These are phyloP conservation scores for Thielaviopsis populi DNA, from an alignment of 2,329 filamentous ascomycete genomes.

Conservation along the genomic window DNA sequence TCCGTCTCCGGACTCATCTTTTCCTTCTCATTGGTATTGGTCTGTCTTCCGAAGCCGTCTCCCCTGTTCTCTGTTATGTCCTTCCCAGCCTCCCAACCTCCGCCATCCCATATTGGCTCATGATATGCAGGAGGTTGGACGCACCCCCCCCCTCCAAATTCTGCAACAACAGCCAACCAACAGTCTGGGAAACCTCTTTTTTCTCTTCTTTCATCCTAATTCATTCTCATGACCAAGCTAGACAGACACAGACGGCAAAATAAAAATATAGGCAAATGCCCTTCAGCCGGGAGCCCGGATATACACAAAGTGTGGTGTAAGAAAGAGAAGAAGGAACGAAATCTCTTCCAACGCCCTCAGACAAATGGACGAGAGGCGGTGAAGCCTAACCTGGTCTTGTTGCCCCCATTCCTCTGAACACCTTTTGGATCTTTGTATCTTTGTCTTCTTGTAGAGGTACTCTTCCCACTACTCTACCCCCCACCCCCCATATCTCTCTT, in stretches of 20 bases:
- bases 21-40: not conserved
- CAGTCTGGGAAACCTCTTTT: not conserved
- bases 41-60: not conserved
- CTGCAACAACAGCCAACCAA: not conserved
- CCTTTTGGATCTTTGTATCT: not conserved
- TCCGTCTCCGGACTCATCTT: not conserved
- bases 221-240: not conserved
- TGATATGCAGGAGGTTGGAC: slow-evolving; percentile 7
- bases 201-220: not conserved
- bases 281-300: not conserved
- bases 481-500: not conserved
- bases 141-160: not conserved
- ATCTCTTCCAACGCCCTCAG: not conserved
- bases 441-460: not conserved
- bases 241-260: not conserved
- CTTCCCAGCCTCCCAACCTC: slow-evolving; percentile 2
- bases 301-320: not conserved
- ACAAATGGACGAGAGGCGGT: slow-evolving; percentile 2
- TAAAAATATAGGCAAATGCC: not conserved
- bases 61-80: not conserved
- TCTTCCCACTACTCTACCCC: not conserved
- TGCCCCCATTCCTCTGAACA: not conserved
- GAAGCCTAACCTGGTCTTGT: slow-evolving; percentile 3
- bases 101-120: slow-evolving; percentile 4
- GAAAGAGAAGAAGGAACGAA: not conserved